Evolutionary conservation across 441 rosid genomes (phyloP), one percentile per base, ranked within the genome.

Genomic region (Populus trichocarpa): DNA sequence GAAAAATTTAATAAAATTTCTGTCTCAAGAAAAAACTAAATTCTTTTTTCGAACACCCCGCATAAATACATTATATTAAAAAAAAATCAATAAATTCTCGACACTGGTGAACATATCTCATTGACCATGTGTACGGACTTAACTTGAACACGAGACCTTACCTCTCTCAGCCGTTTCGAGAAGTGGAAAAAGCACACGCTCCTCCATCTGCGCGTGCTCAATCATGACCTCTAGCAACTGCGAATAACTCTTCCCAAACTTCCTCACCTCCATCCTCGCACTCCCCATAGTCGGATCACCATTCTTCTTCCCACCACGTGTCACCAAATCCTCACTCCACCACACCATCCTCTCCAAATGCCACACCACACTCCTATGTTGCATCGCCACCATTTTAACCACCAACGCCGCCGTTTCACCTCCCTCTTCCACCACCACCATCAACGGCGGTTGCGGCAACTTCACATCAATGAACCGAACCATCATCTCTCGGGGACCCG

Each of bases 131-230:
- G 67, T 71, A 70, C 25, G 33, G 63, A 20, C 11, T 30, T 22
- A 30, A 38, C 50, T 14, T 23, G 57, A 67, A 59, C n/a, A 16
- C 26, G 13, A 26, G 33, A 40, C 4, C 5, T 32, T 72, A 92
- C 97, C 94, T 87, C 86, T 70, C 79, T 92, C 94, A 75, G 89
- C 91, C 75, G 67, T 79, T 73, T 89, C 90, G 5, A 92, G 84
- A 22, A 88, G 40, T 10, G 93, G 97, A 74, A 92, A 92, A 23
- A 92, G 77, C 57, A 89, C 80, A 76, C 84, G 85, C 88, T 92
- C 97, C 83, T 92, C 94, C 97, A 92, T 90, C 73, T 88, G 97
- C 75, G 95, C 97, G 77, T 92, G 95, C 59, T 90, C 97, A n/a
- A 92, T 38, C 97, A 92, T 83, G 25, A 92, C 20, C 82, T 92